phyloP scores from a whole-genome alignment of 2,329 filamentous ascomycete genomes.

The Aspergillus unguis region DNA sequence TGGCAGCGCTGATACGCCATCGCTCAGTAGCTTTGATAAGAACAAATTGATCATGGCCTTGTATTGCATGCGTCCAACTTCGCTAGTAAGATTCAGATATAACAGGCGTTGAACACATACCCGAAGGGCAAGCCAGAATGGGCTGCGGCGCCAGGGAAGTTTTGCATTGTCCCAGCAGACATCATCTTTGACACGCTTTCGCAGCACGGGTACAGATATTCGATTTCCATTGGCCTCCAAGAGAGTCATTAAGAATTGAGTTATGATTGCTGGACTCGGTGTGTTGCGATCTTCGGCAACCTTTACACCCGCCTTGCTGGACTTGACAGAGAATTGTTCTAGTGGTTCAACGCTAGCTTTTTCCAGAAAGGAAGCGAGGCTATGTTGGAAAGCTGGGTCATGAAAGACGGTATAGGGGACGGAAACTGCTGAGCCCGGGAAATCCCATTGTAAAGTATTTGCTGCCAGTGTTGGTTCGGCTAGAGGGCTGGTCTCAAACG shows the following conservation, averaged over 20 bases:
- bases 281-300: slow-evolving; percentile 59
- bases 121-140: slow-evolving; percentile 61
- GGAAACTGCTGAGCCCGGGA: slow-evolving; percentile 54
- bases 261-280: slow-evolving; percentile 55
- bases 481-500: slow-evolving; percentile 58
- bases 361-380: slow-evolving; percentile 53
- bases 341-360: slow-evolving; percentile 54
- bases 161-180: slow-evolving; percentile 49
- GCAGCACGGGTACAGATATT: slow-evolving; percentile 38
- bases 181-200: slow-evolving; percentile 63
- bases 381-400: slow-evolving; percentile 45
- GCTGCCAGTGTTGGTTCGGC: slow-evolving; percentile 53
- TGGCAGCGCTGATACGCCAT: slow-evolving; percentile 28
- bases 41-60: slow-evolving; percentile 56
- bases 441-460: slow-evolving; percentile 56
- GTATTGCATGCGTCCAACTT: slow-evolving; percentile 50
- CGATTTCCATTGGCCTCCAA: slow-evolving; percentile 53
- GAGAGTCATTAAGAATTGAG: slow-evolving; percentile 58
- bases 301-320: slow-evolving; percentile 50
- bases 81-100: slow-evolving; percentile 36
- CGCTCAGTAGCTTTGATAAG: slow-evolving; percentile 47
- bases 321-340: slow-evolving; percentile 51
- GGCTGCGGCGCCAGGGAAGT: slow-evolving; percentile 60
- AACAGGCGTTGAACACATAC: slow-evolving; percentile 57
- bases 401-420: slow-evolving; percentile 43